Conservation (phyloP, 768 basidiomycete species). For the Boletellus sp. region DNA sequence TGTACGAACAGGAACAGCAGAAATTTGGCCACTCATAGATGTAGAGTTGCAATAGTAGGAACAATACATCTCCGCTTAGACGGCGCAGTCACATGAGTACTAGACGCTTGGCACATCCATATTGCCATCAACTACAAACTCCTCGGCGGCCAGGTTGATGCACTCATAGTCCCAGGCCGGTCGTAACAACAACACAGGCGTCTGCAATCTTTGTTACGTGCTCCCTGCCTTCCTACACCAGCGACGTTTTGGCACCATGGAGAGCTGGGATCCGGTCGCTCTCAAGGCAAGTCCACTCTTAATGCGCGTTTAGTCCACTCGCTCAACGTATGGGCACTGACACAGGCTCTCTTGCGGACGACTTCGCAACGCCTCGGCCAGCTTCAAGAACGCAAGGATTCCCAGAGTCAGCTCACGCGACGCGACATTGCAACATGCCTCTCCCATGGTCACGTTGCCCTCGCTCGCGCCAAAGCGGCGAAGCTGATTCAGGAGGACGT, state of each 20-base stretch:
- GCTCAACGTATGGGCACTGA: neutral
- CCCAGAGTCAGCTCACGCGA: slow-evolving; percentile 57
- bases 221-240: neutral
- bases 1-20: neutral
- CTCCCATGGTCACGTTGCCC: slow-evolving; percentile 53
- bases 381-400: slow-evolving; percentile 65
- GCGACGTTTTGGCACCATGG: slow-evolving; percentile 14
- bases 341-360: slow-evolving; percentile 58
- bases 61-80: neutral
- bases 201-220: neutral
- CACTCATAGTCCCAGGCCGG: neutral
- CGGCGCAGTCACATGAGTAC: neutral
- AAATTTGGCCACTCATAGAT: neutral
- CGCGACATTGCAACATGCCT: slow-evolving; percentile 67
- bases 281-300: slow-evolving; percentile 25
- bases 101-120: neutral
- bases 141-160: neutral
- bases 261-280: slow-evolving; percentile 28
- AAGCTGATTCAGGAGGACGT: slow-evolving; percentile 61
- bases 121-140: no score
- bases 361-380: slow-evolving; percentile 66
- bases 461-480: slow-evolving; percentile 73
- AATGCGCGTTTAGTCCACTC: neutral
- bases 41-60: neutral
- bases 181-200: slow-evolving; percentile 2